These are phyloP conservation scores for Ophiobolus disseminans DNA, from an alignment of 2,329 filamentous ascomycete species.

Conservation along the genomic window DNA sequence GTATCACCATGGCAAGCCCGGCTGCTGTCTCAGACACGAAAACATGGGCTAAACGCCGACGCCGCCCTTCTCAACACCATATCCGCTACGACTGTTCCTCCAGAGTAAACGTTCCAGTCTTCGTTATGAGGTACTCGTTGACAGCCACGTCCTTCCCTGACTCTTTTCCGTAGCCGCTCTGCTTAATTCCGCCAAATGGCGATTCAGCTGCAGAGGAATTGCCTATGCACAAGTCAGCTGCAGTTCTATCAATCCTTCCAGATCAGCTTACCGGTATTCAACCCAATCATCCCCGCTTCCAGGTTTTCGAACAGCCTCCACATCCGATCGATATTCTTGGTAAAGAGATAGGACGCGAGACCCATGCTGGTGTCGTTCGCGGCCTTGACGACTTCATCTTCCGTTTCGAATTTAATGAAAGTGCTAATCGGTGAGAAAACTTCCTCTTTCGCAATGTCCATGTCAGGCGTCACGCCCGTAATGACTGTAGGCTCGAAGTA, in stretches of 20 bases:
- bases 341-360: constrained; percentile 72
- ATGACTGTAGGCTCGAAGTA: constrained; percentile 76
- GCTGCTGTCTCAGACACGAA: too few species aligned
- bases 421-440: constrained; percentile 71
- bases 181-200: constrained; percentile 72
- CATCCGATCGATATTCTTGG: constrained; percentile 70
- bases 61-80: neutral
- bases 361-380: constrained; percentile 71
- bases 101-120: constrained; percentile 70
- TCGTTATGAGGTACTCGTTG: constrained; percentile 67
- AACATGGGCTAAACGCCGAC: too few species aligned
- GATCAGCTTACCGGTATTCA: constrained; percentile 61
- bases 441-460: constrained; percentile 66
- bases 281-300: constrained; percentile 73
- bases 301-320: constrained; percentile 72
- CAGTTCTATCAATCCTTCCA: neutral
- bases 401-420: constrained; percentile 69
- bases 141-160: constrained; percentile 71
- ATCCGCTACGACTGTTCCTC: constrained; percentile 43
- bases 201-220: constrained; percentile 71
- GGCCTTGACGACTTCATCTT: constrained; percentile 66
- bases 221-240: constrained; percentile 46
- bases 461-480: constrained; percentile 63
- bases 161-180: constrained; percentile 72
- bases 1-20: too few species aligned